Conservation (phyloP, 1,139 yeast species). For the Pneumocystis carinii region DNA sequence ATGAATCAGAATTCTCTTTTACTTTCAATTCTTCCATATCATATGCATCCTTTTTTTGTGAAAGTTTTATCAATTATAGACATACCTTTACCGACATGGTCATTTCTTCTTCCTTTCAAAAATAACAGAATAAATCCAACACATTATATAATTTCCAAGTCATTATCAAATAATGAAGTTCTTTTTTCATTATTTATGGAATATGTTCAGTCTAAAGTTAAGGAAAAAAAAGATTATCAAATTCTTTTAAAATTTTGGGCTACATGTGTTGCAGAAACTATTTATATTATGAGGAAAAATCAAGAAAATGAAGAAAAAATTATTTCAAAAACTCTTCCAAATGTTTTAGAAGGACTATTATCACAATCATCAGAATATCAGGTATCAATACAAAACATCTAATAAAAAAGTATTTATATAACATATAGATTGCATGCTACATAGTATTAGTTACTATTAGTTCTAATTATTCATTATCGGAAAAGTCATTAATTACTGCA, state of each 20-base stretch:
- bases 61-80: constrained; percentile 60
- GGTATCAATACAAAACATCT: neutral
- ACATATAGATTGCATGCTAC: constrained; percentile 47
- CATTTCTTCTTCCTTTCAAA: constrained; percentile 56
- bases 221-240: constrained; percentile 33
- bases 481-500: constrained; percentile 51
- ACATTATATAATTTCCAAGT: constrained; percentile 51
- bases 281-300: constrained; percentile 34
- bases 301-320: constrained; percentile 23
- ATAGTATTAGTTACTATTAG: constrained; percentile 66
- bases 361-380: constrained; percentile 42
- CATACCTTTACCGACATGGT: constrained; percentile 52
- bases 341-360: constrained; percentile 22
- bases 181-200: constrained; percentile 52
- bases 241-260: constrained; percentile 66
- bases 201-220: constrained; percentile 40
- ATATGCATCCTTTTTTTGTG: constrained; percentile 53
- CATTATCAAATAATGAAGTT: constrained; percentile 46
- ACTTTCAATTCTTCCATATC: constrained; percentile 63
- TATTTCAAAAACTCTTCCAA: constrained; percentile 35
- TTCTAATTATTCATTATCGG: constrained; percentile 53
- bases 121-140: constrained; percentile 53
- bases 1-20: constrained; percentile 62
- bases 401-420: neutral
- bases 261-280: constrained; percentile 54